Conservation (phyloP, 345 rosid species). For the Sonneratia alba region DNA sequence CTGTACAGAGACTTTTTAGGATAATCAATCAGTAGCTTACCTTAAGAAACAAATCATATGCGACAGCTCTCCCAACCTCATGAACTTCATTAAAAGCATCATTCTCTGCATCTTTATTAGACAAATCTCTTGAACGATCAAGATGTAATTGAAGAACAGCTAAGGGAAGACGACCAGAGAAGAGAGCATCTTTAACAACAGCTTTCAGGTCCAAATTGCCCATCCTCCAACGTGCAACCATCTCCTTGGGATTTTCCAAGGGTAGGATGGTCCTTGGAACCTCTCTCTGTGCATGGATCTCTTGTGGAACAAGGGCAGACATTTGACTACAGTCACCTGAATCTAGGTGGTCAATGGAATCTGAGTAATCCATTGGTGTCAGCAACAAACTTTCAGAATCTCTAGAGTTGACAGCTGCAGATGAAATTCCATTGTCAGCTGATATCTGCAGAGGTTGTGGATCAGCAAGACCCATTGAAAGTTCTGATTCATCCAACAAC, state of each 20-base stretch:
- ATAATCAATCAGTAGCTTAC: conserved; percentile 34
- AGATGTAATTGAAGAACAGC: conserved; percentile 98
- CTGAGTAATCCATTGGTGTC: conserved; percentile 36
- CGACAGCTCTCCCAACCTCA: conserved; percentile 80
- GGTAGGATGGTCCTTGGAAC: conserved; percentile 49
- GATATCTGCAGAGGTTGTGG: conserved; percentile 26
- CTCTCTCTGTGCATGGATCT: conserved; percentile 3
- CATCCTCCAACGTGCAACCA: conserved; percentile 94
- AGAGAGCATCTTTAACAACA: conserved; percentile 88
- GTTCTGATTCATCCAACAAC: conserved; percentile 47
- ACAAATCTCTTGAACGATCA: conserved; percentile 54
- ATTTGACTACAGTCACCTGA: conserved; percentile 35
- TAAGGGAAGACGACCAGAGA: conserved; percentile 89
- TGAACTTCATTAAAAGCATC: conserved; percentile 92
- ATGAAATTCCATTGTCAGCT: conserved; percentile 24
- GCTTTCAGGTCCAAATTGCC: conserved; percentile 74
- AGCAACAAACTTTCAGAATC: conserved; percentile 43
- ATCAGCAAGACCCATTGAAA: conserved; percentile 35
- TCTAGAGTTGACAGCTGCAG: conserved; percentile 16
- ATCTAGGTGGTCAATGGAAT: conserved; percentile 27
- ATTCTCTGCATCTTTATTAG: conserved; percentile 40
- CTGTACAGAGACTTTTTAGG: not conserved
- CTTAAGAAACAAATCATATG: conserved; percentile 90
- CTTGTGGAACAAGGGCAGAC: conserved; percentile 46
- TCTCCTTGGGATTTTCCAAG: conserved; percentile 85